Conservation (phyloP, 495 filamentous ascomycete genomes). For the Platismatia glauca region DNA sequence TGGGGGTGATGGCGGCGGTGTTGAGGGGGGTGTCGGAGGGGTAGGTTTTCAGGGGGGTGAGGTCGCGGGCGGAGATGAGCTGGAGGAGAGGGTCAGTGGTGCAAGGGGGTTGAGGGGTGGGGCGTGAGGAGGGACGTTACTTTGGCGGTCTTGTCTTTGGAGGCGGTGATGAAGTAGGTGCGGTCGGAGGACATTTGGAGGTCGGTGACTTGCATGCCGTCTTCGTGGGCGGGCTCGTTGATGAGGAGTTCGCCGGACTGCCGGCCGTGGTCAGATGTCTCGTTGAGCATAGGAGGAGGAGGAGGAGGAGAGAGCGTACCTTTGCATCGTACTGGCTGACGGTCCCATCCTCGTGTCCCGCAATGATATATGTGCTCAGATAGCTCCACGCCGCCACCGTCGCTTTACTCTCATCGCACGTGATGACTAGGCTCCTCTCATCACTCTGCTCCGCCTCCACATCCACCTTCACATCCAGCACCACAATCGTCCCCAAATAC, state of each 20-base stretch:
- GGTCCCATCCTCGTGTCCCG: constrained; percentile 91
- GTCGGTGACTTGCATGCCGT: constrained; percentile 77
- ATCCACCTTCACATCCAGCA: constrained; percentile 76
- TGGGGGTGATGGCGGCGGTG: constrained; percentile 82
- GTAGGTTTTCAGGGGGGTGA: constrained; percentile 90
- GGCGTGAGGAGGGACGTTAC: constrained; percentile 34
- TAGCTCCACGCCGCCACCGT: constrained; percentile 97
- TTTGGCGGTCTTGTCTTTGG: constrained; percentile 95
- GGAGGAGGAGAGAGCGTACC: constrained; percentile 39
- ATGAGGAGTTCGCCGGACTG: constrained; percentile 69
- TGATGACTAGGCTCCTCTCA: constrained; percentile 74
- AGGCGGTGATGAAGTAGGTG: constrained; percentile 95
- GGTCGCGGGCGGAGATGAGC: constrained; percentile 72
- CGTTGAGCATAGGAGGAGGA: neutral
- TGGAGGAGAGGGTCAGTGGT: constrained; percentile 29
- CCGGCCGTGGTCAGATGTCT: neutral
- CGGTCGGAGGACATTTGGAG: constrained; percentile 90
- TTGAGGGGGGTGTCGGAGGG: constrained; percentile 91
- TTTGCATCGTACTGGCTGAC: constrained; percentile 93
- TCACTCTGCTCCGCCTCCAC: constrained; percentile 72
- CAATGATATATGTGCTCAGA: constrained; percentile 85
- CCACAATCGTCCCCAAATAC: constrained; percentile 82
- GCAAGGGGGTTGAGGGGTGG: neutral
- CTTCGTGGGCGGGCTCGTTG: constrained; percentile 73
- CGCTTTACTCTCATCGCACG: constrained; percentile 87